Conservation (phyloP, 805 yeast genomes). For the Kregervanrija delftensis region DNA sequence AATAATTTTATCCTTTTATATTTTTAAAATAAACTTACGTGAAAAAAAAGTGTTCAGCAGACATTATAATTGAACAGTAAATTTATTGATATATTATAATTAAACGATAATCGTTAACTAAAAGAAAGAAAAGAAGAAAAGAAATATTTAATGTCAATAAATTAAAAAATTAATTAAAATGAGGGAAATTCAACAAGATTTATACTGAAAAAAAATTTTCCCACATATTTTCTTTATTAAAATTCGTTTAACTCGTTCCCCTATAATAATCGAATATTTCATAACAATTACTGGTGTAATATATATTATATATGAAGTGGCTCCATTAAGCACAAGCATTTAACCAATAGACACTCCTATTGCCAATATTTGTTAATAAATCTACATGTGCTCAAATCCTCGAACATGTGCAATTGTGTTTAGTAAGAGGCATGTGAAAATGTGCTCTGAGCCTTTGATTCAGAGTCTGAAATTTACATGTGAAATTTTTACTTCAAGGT, state of each 20-base stretch:
- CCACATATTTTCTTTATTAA: background rate
- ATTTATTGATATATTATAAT: background rate
- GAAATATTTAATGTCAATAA: background rate
- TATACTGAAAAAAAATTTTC: background rate
- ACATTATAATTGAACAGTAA: constrained; percentile 8
- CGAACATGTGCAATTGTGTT: no score
- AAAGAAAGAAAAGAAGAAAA: background rate
- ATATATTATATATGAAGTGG: no score
- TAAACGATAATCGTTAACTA: background rate
- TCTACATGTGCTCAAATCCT: no score
- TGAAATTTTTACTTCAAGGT: no score
- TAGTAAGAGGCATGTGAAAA: no score
- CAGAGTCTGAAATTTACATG: no score
- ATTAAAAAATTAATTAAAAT: constrained; percentile 1
- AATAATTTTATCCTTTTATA: background rate
- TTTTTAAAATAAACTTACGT: constrained; percentile 16
- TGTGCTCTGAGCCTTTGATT: no score
- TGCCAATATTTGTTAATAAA: no score
- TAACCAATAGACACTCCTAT: no score
- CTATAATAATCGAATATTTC: constrained; percentile 12
- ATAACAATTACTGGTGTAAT: background rate
- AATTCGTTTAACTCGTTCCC: constrained; percentile 8
- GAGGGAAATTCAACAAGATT: constrained; percentile 9
- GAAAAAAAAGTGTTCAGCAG: constrained; percentile 27
- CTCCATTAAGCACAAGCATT: no score